phyloP scores from a whole-genome alignment of 129 eudicot genomes.

The Lonicera japonica region DNA sequence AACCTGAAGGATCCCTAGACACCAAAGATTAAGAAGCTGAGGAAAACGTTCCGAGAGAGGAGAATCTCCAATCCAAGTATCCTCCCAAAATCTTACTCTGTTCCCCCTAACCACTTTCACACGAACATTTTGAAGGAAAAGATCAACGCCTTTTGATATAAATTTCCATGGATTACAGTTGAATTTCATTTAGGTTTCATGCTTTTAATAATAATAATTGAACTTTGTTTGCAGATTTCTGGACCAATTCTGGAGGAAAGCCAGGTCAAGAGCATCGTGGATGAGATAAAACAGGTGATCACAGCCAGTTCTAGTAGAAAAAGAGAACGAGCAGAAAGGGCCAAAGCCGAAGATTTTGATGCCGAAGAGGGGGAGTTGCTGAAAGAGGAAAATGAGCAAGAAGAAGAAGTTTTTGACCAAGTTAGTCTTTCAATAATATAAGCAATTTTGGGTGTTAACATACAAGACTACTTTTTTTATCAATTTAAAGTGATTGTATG shows the following conservation, averaged over 20 bases:
- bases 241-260: conserved; percentile 83
- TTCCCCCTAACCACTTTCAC: too few species aligned
- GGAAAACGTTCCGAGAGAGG: too few species aligned
- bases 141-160: too few species aligned
- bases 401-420: conserved; percentile 98
- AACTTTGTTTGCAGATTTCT: conserved; percentile 50
- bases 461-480: not conserved
- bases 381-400: conserved; percentile 98
- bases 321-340: conserved; percentile 84
- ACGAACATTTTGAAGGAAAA: too few species aligned
- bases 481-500: not conserved
- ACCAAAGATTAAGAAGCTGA: too few species aligned
- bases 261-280: conserved; percentile 90
- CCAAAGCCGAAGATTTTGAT: conserved; percentile 98
- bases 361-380: conserved; percentile 95
- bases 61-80: too few species aligned
- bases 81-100: too few species aligned
- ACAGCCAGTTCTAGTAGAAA: conserved; percentile 99
- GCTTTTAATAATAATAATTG: not conserved
- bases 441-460: not conserved
- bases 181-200: not conserved
- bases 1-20: too few species aligned
- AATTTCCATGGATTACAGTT: too few species aligned
- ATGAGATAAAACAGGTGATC: conserved; percentile 92
- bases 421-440: conserved; percentile 27